A percentile compares a stretch with the other conserved stretches of the same genome.
Evolutionary conservation across 352 stramenopile genomes (phyloP).

Genomic region (Phytopythium aichiense): DNA sequence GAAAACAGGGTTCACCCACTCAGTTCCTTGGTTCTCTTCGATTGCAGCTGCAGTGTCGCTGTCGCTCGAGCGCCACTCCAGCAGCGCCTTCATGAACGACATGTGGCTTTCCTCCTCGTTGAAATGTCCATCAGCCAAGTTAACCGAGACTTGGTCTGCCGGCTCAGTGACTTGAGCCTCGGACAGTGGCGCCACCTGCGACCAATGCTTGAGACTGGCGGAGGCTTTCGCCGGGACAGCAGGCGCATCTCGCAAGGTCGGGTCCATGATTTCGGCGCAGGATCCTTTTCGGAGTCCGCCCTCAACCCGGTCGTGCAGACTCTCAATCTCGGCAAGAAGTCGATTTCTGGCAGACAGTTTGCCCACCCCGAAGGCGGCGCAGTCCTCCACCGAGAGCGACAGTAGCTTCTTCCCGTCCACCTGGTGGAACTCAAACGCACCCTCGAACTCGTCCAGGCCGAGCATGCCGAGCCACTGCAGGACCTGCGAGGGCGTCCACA

Average conservation of each 20-base stretch:
- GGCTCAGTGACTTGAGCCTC: conserved; percentile 20
- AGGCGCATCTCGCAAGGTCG: conserved; percentile 41
- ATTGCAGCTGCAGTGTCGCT: conserved; percentile 9
- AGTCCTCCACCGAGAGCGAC: conserved; percentile 36
- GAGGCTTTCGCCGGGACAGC: conserved; percentile 20
- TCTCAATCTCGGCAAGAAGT: conserved; percentile 49
- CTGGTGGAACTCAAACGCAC: conserved; percentile 76
- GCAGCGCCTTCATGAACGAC: conserved; percentile 75
- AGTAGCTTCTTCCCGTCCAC: conserved; percentile 53
- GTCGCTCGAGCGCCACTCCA: conserved; percentile 67
- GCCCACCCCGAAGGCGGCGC: conserved; percentile 42
- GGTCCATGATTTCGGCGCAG: conserved; percentile 46
- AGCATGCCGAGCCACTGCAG: conserved; percentile 60
- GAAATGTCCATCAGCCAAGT: conserved; percentile 75
- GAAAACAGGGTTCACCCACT: conserved; percentile 67
- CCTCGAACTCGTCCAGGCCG: conserved; percentile 57
- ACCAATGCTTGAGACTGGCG: conserved; percentile 50
- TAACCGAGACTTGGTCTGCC: conserved; percentile 41
- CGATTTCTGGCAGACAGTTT: conserved; percentile 58
- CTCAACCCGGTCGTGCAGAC: conserved; percentile 20
- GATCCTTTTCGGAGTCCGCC: not conserved
- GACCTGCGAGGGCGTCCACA: conserved; percentile 57
- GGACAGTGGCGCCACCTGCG: conserved; percentile 52
- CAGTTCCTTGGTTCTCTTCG: conserved; percentile 26
- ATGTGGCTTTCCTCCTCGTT: conserved; percentile 66